Evolutionary conservation across 495 filamentous ascomycete genomes (phyloP), one percentile per base, ranked within the genome.

Genomic region (Podospora conica): DNA sequence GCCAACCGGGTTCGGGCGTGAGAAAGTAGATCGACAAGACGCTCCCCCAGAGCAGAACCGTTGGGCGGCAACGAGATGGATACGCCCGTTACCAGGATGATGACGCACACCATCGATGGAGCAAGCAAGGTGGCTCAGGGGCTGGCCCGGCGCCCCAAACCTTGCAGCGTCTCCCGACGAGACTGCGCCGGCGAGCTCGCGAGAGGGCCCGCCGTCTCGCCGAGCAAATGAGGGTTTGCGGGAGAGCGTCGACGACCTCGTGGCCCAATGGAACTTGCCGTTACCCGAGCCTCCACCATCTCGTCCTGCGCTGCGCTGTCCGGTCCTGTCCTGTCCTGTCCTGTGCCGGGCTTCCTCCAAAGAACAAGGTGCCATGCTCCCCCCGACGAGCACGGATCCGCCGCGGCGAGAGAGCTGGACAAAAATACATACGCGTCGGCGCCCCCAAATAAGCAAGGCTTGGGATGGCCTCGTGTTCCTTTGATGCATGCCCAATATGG

Each of bases 401-500:
- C 60, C 40, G n/a, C n/a, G 9, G 12, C 8, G 20, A 22, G 54
- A 22, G 25, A 31, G 22, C 10, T 21, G 27, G 31, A 48, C 67
- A 63, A 65, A 67, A 65, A 64, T 63, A 70, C 33, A 7, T 62
- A 29, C 61, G 24, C 53, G 24, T 22, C 21, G 59, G 60, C 24
- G 48, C 24, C 63, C 62, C 68, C 27, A 69, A 68, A 57, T 27
- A 33, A 60, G 28, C 64, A 70, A 65, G 70, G 64, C 58, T 58
- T 61, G 66, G 68, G 22, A 61, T 29, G 25, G 24, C 27, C 64
- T 71, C 73, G 71, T 75, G 72, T 76, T 71, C 65, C 69, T 66
- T 48, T 53, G 60, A 55, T 68, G 71, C 73, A 71, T 66, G 65
- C 58, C 63, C 66, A 71, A 70, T 69, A 75, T 72, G 69, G 68